phyloP scores from a whole-genome alignment of 1,284 basidiomycete genomes.

The Wolfiporia cocos region DNA sequence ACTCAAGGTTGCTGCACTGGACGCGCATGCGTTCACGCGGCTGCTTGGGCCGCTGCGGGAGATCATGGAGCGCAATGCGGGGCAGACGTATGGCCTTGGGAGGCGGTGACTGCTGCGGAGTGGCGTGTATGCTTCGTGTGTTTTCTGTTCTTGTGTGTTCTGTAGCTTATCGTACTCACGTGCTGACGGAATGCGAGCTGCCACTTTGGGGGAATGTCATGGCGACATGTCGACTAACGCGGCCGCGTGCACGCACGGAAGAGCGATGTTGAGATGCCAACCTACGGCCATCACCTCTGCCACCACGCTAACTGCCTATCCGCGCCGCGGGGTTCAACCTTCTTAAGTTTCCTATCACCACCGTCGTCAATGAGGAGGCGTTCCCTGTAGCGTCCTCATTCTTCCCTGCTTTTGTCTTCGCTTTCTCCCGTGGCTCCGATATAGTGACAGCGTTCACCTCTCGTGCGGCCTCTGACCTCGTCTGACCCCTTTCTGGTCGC shows the following conservation, averaged over 20 bases:
- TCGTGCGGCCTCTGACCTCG: conserved; percentile 4
- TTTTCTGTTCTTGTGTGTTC: conserved; percentile 3
- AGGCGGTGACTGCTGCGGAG: conserved; percentile 13
- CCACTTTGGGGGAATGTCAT: conserved; percentile 5
- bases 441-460: conserved; percentile 6
- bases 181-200: background rate
- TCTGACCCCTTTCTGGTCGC: conserved; percentile 7
- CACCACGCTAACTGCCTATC: too few relatives aligned
- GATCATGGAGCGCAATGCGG: conserved; percentile 82
- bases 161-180: conserved; percentile 8
- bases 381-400: conserved; percentile 7
- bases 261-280: too few relatives aligned
- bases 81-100: conserved; percentile 38
- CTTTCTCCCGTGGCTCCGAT: conserved; percentile 11
- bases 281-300: too few relatives aligned
- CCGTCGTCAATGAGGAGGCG: conserved; percentile 8
- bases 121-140: conserved; percentile 1
- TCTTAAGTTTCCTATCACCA: conserved; percentile 5
- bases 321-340: too few relatives aligned
- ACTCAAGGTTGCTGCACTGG: conserved; percentile 89
- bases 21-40: conserved; percentile 91
- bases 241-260: too few relatives aligned
- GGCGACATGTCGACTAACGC: conserved; percentile 1
- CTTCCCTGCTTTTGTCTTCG: conserved; percentile 10
- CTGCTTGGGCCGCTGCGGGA: conserved; percentile 87